These are phyloP conservation scores for Alternaria sp. DNA, from an alignment of 2,329 filamentous ascomycete species.

Conservation along the genomic window DNA sequence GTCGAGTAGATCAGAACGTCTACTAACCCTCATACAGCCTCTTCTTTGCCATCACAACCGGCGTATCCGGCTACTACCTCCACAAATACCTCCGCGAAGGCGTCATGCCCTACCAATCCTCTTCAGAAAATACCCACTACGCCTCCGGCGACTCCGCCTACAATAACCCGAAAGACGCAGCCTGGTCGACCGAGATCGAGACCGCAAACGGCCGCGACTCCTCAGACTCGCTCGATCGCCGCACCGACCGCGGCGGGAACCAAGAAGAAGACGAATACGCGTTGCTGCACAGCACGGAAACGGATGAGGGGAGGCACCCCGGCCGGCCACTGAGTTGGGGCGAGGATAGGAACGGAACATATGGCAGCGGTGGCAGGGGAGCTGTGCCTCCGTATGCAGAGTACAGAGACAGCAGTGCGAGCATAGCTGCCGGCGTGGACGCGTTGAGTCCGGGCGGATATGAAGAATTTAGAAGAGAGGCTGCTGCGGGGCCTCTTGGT, in stretches of 20 bases:
- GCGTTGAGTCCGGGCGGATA: conserved; percentile 45
- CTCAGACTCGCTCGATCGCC: conserved; percentile 50
- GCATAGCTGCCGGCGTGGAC: conserved; percentile 22
- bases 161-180: conserved; percentile 44
- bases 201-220: conserved; percentile 48
- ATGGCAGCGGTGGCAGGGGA: conserved; percentile 29
- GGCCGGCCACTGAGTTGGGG: conserved; percentile 50
- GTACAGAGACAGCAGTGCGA: conserved; percentile 26
- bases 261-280: conserved; percentile 60
- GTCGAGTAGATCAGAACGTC: neutral
- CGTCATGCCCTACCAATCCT: conserved; percentile 55
- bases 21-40: conserved; percentile 47
- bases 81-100: conserved; percentile 64
- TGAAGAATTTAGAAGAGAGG: conserved; percentile 41
- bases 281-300: conserved; percentile 53
- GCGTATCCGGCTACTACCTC: conserved; percentile 62
- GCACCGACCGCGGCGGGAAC: conserved; percentile 48
- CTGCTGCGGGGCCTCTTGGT: conserved; percentile 5
- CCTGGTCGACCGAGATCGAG: conserved; percentile 53
- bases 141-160: conserved; percentile 33
- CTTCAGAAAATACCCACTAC: conserved; percentile 55
- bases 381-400: conserved; percentile 46
- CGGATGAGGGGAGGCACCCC: conserved; percentile 49
- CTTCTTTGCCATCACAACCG: conserved; percentile 60
- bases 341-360: conserved; percentile 33